A percentile compares a stretch with the other conserved stretches of the same genome.
Conservation (phyloP, 2,329 filamentous ascomycete genomes). For the Fusarium secorum region DNA sequence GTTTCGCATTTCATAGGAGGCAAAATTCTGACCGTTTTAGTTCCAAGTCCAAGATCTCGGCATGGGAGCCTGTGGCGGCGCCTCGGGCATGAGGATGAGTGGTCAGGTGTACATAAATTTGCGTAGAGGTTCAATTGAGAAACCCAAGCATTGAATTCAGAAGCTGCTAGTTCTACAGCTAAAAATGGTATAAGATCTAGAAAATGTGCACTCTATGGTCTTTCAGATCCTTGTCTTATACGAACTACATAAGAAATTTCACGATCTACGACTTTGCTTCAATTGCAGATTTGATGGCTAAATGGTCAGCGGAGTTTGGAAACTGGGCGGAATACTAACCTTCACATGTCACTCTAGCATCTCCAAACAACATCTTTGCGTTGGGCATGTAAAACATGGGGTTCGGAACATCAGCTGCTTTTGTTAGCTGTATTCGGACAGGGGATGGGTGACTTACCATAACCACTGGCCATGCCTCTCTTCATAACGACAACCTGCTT, state of each 20-base stretch:
- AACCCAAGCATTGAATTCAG: constrained; percentile 28
- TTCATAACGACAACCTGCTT: constrained; percentile 96
- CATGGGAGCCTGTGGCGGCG: constrained; percentile 60
- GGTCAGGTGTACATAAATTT: constrained; percentile 41
- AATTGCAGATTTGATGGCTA: constrained; percentile 53
- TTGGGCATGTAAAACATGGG: constrained; percentile 94
- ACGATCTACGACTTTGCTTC: constrained; percentile 44
- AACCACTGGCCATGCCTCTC: constrained; percentile 85
- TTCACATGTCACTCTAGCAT: constrained; percentile 85
- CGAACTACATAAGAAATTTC: constrained; percentile 24
- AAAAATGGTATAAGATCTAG: constrained; percentile 34
- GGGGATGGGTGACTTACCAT: constrained; percentile 62
- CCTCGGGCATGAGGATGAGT: constrained; percentile 43
- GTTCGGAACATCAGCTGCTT: constrained; percentile 82
- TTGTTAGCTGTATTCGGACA: constrained; percentile 20
- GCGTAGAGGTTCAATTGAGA: constrained; percentile 31
- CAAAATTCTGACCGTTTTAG: constrained; percentile 46
- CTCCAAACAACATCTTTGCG: constrained; percentile 91
- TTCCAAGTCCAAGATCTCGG: constrained; percentile 60
- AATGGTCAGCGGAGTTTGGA: constrained; percentile 33
- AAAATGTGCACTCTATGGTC: constrained; percentile 34
- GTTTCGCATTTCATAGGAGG: constrained; percentile 49
- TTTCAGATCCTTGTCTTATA: constrained; percentile 20
- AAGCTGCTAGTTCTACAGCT: constrained; percentile 10
- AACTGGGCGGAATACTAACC: constrained; percentile 57